Percentiles rank a stretch among this genome's conserved stretches.
phyloP scores from a whole-genome alignment of 495 filamentous ascomycete species.

The Thermochaetoides thermophila region DNA sequence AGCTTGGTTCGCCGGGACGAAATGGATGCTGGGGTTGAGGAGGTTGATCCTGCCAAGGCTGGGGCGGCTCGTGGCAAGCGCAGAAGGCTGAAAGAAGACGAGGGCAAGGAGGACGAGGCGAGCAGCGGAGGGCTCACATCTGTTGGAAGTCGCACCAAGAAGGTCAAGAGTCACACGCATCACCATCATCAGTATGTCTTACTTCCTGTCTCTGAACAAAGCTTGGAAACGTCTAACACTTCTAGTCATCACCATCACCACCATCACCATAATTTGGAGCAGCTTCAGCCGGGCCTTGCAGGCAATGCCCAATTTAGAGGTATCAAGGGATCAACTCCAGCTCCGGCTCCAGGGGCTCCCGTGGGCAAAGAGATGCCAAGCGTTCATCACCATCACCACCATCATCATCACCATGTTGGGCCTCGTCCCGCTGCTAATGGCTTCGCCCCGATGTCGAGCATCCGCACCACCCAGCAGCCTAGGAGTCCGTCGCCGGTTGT shows the following conservation, averaged over 20 bases:
- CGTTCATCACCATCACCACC: slow-evolving; percentile 23
- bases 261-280: slow-evolving; percentile 54
- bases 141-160: slow-evolving; percentile 39
- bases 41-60: slow-evolving; percentile 11
- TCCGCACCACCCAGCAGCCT: slow-evolving; percentile 25
- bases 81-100: slow-evolving; percentile 44
- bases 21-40: slow-evolving; percentile 17
- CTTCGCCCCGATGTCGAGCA: too few relatives aligned
- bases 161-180: slow-evolving; percentile 45
- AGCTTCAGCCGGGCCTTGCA: slow-evolving; percentile 31
- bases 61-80: slow-evolving; percentile 36
- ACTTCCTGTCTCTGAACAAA: neutral
- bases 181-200: slow-evolving; percentile 46
- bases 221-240: slow-evolving; percentile 8
- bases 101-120: slow-evolving; percentile 42
- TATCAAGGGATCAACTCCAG: slow-evolving; percentile 32
- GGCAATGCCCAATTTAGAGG: slow-evolving; percentile 25
- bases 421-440: slow-evolving; percentile 14
- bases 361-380: slow-evolving; percentile 32
- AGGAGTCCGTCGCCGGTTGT: slow-evolving; percentile 24
- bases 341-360: slow-evolving; percentile 35
- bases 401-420: slow-evolving; percentile 21
- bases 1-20: slow-evolving; percentile 32
- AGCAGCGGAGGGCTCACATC: slow-evolving; percentile 39
- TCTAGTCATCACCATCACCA: slow-evolving; percentile 57